These are phyloP conservation scores for Pleurotus ostreatus DNA, from an alignment of 768 basidiomycete species.

Conservation along the genomic window DNA sequence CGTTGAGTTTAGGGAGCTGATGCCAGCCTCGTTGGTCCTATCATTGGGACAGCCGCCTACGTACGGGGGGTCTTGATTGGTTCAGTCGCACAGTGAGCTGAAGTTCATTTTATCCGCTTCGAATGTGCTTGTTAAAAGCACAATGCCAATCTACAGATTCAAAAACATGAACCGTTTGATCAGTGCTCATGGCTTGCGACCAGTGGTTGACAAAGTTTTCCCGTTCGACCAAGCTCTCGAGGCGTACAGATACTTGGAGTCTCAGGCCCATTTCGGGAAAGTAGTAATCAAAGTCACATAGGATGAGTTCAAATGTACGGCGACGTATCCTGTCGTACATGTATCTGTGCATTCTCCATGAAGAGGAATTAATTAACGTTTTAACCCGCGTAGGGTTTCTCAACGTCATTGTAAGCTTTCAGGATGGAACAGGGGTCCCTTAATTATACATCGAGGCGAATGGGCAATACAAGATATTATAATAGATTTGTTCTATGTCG, in stretches of 20 bases:
- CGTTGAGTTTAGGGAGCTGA: constrained; percentile 19
- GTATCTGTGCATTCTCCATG: too few relatives aligned
- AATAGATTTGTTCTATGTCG: too few relatives aligned
- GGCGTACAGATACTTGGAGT: constrained; percentile 50
- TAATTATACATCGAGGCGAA: too few relatives aligned
- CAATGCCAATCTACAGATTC: constrained; percentile 30
- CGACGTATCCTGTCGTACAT: too few relatives aligned
- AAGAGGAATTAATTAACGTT: too few relatives aligned
- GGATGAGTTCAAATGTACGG: too few relatives aligned
- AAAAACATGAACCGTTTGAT: constrained; percentile 49
- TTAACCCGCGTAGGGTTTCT: too few relatives aligned
- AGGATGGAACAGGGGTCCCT: too few relatives aligned
- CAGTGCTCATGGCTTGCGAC: constrained; percentile 38
- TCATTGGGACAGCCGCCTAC: constrained; percentile 35
- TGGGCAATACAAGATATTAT: too few relatives aligned
- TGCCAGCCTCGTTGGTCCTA: constrained; percentile 22
- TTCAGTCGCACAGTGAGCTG: constrained; percentile 49
- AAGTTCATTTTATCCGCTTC: background rate
- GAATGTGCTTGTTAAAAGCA: background rate
- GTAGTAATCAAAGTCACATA: constrained; percentile 46
- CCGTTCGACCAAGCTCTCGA: constrained; percentile 46
- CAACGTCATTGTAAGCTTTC: too few relatives aligned
- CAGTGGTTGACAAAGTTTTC: constrained; percentile 57
- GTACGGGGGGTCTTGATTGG: constrained; percentile 55
- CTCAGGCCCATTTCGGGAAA: constrained; percentile 59